Conservation (phyloP, 2,329 filamentous ascomycete genomes). For the Peltaster fructicola region DNA sequence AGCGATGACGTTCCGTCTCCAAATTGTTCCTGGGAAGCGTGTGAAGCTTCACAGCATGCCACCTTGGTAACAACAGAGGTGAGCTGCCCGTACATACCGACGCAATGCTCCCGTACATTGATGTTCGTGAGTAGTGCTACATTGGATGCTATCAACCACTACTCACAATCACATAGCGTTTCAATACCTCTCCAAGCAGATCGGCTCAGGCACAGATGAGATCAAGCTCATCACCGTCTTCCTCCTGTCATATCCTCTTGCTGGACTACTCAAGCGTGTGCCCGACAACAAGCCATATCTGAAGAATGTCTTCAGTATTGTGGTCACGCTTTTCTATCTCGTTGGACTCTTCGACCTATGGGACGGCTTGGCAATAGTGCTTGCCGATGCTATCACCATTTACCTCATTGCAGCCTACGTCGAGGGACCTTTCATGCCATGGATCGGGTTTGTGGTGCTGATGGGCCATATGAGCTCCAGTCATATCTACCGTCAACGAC, state of each 20-base stretch:
- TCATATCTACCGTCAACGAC: constrained; percentile 66
- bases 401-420: constrained; percentile 74
- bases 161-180: constrained; percentile 34
- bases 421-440: constrained; percentile 88
- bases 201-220: constrained; percentile 49
- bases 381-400: constrained; percentile 60
- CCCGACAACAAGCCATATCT: constrained; percentile 66
- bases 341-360: constrained; percentile 88
- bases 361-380: constrained; percentile 61
- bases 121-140: constrained; percentile 32
- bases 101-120: constrained; percentile 47
- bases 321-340: constrained; percentile 74
- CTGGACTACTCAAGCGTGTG: constrained; percentile 72
- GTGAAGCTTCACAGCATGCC: no score
- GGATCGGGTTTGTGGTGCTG: constrained; percentile 81
- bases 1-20: no score
- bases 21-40: no score
- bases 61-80: no score
- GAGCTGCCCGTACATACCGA: no score
- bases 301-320: constrained; percentile 83
- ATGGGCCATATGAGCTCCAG: constrained; percentile 92
- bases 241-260: constrained; percentile 79
- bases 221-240: constrained; percentile 85
- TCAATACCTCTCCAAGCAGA: constrained; percentile 35
- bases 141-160: constrained; percentile 1